Base-by-base conservation (phyloP, 352 stramenopile species). In the Phytophthora hibernalis region DNA sequence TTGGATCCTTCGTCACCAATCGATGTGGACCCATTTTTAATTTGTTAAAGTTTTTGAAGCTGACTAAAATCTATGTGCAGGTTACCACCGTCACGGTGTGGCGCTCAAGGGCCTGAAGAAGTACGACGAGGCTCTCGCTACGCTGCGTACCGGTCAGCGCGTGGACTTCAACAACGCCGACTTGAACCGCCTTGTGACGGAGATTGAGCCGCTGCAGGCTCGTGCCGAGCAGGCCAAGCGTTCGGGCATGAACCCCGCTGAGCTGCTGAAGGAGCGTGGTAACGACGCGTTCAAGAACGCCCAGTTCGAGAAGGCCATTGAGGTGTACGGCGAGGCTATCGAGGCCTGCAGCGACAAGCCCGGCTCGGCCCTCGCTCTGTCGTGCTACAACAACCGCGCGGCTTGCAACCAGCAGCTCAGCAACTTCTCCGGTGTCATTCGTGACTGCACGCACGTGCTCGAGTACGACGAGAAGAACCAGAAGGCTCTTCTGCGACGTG, bases 321-420 rank as follows among this genome's bases (percentile, higher is more conserved):
- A 89, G 58, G 73, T 96, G 30, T 99, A 99, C 81, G 89, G 90
- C 26, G 93, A 98, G 79, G 97, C 93, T 49, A 84, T 99, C 37
- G 92, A 98, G 31, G 82, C 82, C 9, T 76, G 61, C 60, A 78
- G 49, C 53, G 79, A 96, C 45, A 82, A 91, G 63, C 80, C 89
- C 35, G 70, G 79, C 38, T 93, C 84, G 45, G 74, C 89, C 6
- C 65, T 99, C 31, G 86, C 92, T 9, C 75, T 99, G 54, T 97
- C 97, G 76, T 97, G 92, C 67, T 97, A 96, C 79, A 94, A 96
- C 74, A 99, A 99, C 70, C 93, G 96, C 71, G 90, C 96, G 28
- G 96, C 96, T 52, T 99, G 96, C 80, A 95, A 98, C 92, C 97
- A 99, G 81, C 95, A 98, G 86, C 95, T 99, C 61, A 98, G 90